Evolutionary conservation across 345 rosid genomes (phyloP), one percentile per base, ranked within the genome.

Genomic region (Anastatica hierochuntica): DNA sequence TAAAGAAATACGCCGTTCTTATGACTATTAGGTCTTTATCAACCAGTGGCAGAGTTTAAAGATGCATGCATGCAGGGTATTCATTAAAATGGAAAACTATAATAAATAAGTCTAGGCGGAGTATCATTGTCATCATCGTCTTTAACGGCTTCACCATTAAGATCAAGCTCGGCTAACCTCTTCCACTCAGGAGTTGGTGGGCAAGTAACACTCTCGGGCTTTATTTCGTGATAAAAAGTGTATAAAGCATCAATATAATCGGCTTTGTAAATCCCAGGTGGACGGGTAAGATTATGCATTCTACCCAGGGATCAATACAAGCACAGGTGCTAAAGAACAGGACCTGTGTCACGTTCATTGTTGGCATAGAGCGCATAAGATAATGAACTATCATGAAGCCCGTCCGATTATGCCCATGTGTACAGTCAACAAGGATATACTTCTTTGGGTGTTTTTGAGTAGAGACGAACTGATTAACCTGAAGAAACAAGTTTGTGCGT

Each of bases 131-230:
- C 72, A 55, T 68, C 72, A 42, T 68, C 72, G 37, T 68, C 64
- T 62, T 68, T 63, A 39, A 60, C 65, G 23, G 95, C 97, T 84
- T 94, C 95, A 60, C 99, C 99, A 66, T 94, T 88, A 59, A 94
- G 84, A 86, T 88, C 99, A 45, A 94, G 78, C 47, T 80, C 99
- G 14, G 87, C 75, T 67, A 96, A 79, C 53, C 89, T 76, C 72
- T 94, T 94, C 99, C 99, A 94, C 62, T 94, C 99, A 15, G 97
- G 99, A 67, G 88, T 88, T 58, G 78, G 40, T 9, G 99, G 99
- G 60, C 87, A 94, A 47, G 54, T 47, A 43, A 82, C 67, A 66
- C 52, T 72, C 13, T 80, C 87, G 40, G 95, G 95, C 76, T 71
- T 88, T 63, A 69, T 83, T 65, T 94, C 99, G 36, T 94, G 99